Percentiles rank a stretch among this genome's conserved stretches.
phyloP scores from a whole-genome alignment of 352 stramenopile species.

The Globisporangium spinosum region DNA sequence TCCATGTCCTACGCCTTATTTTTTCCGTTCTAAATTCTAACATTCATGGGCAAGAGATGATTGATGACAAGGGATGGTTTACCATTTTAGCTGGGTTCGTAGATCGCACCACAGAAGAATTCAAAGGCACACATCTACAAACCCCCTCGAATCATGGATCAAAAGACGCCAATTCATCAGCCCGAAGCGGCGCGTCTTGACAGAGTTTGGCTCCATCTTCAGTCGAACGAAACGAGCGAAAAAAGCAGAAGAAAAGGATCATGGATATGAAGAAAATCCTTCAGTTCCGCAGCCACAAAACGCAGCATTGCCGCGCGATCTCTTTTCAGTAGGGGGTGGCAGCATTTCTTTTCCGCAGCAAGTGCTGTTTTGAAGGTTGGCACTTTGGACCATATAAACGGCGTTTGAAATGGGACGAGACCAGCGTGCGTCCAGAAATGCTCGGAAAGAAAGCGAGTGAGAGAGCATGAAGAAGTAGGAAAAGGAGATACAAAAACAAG shows the following conservation, averaged over 20 bases:
- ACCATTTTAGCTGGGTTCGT: background rate
- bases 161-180: background rate
- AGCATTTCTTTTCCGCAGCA: background rate
- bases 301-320: background rate
- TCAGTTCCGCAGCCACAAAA: background rate
- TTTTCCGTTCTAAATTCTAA: background rate
- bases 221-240: background rate
- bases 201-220: background rate
- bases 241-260: background rate
- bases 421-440: background rate
- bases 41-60: background rate
- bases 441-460: background rate
- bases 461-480: conserved; percentile 5
- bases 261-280: background rate
- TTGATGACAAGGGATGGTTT: background rate
- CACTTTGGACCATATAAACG: background rate
- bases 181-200: background rate
- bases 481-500: conserved; percentile 2
- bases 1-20: background rate
- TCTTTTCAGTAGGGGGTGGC: background rate
- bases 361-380: background rate
- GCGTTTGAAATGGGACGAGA: background rate
- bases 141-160: background rate
- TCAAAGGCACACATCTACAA: background rate
- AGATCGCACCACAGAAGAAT: background rate